Evolutionary conservation across 31 red algal genomes (phyloP), one percentile per base, ranked within the genome.

Genomic region (Porphyra umbilicalis): DNA sequence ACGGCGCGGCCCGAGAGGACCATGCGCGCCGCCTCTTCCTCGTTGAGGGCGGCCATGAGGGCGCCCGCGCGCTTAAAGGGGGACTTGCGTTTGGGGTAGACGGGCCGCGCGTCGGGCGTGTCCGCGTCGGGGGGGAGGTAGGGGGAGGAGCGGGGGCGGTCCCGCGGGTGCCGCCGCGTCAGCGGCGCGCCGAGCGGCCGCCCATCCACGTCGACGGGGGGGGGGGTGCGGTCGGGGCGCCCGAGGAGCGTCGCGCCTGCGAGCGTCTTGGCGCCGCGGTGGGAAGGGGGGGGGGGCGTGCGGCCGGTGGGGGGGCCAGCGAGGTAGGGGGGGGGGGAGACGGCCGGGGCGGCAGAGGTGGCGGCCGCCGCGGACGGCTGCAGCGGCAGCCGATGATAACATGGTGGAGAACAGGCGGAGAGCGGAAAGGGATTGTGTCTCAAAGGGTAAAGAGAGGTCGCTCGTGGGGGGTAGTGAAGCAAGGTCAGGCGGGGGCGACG

Each of bases 1-100:
- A 75, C 76, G 32, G 89, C 89, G 39, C 84, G 84, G 9, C 79
- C 79, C 33, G 76, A 32, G 8, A 36, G 18, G 75, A 86, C 77
- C 34, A 90, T 57, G 29, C 79, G 77, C 29, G 84, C 76, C 33
- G 37, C 89, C 76, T 91, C 84, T 76, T 91, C 84, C 30, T 71
- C 39, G 75, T 80, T 74, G 31, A 91, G 89, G 36, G 89, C 83
- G 34, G 82, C 39, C 0, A 91, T 83, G 14, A 91, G 39, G 46
- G 89, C 89, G 31, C 34, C 79, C 40, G 80, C 77, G 36, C 89
- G 79, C 34, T 86, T 80, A 42, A 75, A 68, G 25, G 89, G 83
- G 39, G 39, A 86, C 36, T 81, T 79, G 2, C 89, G 89, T 76
- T 91, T 91, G 33, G 89, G 84, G 35, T 86, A 91, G 0, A 35